Evolutionary conservation across 2,329 filamentous ascomycete genomes (phyloP).

Genomic region (Sclerotinia glacialis): DNA sequence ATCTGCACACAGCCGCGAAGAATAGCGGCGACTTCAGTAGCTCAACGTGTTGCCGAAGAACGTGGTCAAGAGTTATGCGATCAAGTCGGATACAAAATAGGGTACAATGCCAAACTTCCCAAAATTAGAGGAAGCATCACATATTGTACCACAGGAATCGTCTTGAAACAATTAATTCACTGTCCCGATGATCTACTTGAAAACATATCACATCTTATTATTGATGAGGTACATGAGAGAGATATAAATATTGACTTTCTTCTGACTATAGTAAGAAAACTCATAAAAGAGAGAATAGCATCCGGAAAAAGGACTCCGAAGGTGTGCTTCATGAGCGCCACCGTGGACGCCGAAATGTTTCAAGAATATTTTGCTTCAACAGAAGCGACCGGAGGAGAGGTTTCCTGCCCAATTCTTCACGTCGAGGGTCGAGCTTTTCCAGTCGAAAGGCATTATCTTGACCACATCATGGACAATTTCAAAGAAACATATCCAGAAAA

Average conservation of each 20-base stretch:
- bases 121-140: conserved; percentile 65
- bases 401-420: conserved; percentile 70
- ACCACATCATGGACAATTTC: conserved; percentile 71
- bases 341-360: conserved; percentile 81
- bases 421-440: conserved; percentile 85
- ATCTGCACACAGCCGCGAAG: conserved; percentile 91
- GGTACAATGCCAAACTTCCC: conserved; percentile 78
- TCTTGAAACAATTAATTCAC: conserved; percentile 79
- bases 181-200: conserved; percentile 74
- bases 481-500: background rate
- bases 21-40: conserved; percentile 88
- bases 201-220: conserved; percentile 86
- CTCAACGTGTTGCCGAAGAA: conserved; percentile 89
- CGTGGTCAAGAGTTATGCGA: conserved; percentile 74
- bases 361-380: conserved; percentile 72
- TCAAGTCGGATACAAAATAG: conserved; percentile 85
- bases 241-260: conserved; percentile 90
- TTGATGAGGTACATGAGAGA: conserved; percentile 93
- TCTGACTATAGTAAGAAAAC: conserved; percentile 87
- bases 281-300: conserved; percentile 59
- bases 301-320: conserved; percentile 76
- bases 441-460: conserved; percentile 81
- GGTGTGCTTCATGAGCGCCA: conserved; percentile 91
- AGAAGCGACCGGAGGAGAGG: conserved; percentile 53
- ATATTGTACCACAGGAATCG: conserved; percentile 89